Evolutionary conservation across 1,139 yeast species (phyloP), one percentile per base, ranked within the genome.

Genomic region (Blastobotrys arbuscula): DNA sequence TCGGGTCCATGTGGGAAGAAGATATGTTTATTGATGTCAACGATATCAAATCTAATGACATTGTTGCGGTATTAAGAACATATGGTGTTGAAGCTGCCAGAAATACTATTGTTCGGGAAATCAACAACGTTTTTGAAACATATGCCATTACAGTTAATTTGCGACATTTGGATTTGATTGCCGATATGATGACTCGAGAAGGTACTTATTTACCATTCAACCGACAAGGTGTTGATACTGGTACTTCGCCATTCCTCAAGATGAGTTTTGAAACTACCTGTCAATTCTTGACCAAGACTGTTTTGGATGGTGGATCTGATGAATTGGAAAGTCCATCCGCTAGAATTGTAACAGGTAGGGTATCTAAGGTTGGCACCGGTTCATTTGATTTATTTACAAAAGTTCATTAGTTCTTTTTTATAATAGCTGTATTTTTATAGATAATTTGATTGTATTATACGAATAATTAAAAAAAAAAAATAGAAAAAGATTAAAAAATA

Each of bases 21-120:
- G 92, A 88, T 58, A 90, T 86, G 56, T 89, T 92, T 67, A 78
- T 94, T 57, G 84, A 89, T 60, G 95, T 90, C 56, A 85, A 92
- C 66, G 82, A 81, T 52, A 85, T 94, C 62, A 78, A 85, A 7
- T 88, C 97, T 16, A 94, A 94, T 75, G 98, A 94, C 69, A 82
- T 94, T 59, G 82, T 88, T 42, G 88, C 96, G 18, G 96, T 94
- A 6, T 76, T 94, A 61, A 78, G 76, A 58, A 88, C 96, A 0
- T 94, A 94, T 63, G 99, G 99, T 68, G 98, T 92, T 49, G 99
- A 94, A 71, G 98, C 98, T 40, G 98, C 98, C 21, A 81, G 98
- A 71, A 88, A 89, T 68, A 92, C 98, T 36, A 87, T 94, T 73
- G 97, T 90, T 38, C 84, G 88, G 61, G 99, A 94, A 76, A 87